These are phyloP conservation scores for Trichoderma sp. DNA, from an alignment of 2,329 filamentous ascomycete genomes.

Conservation along the genomic window DNA sequence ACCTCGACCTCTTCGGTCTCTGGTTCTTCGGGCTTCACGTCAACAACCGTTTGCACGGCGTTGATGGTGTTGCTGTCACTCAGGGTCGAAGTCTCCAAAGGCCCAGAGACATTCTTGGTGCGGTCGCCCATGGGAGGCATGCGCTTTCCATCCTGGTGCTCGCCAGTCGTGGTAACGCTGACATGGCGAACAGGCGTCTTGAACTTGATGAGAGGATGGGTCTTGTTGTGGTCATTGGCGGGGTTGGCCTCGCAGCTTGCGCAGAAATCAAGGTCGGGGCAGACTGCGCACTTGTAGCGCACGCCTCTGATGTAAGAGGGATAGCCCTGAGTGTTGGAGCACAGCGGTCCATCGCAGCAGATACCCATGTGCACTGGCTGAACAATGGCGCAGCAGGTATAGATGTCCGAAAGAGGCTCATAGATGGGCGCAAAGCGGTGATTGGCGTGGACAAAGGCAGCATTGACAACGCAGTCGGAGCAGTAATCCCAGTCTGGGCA, in stretches of 20 bases:
- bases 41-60: conserved; percentile 67
- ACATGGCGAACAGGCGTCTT: conserved; percentile 88
- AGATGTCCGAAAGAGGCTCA: conserved; percentile 53
- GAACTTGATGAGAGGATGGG: conserved; percentile 97
- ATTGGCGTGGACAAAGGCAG: conserved; percentile 66
- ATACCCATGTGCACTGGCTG: conserved; percentile 71
- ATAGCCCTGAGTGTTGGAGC: conserved; percentile 54
- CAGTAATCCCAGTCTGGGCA: conserved; percentile 99
- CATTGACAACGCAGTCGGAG: conserved; percentile 66
- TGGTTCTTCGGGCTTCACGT: conserved; percentile 61
- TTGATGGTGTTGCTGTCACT: conserved; percentile 47
- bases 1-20: conserved; percentile 31
- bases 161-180: conserved; percentile 78
- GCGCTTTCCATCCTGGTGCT: conserved; percentile 64
- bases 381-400: conserved; percentile 21
- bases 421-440: conserved; percentile 91
- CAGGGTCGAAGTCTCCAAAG: conserved; percentile 44
- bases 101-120: conserved; percentile 41
- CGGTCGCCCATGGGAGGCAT: conserved; percentile 71
- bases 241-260: conserved; percentile 89
- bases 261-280: conserved; percentile 93
- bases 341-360: conserved; percentile 92
- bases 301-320: conserved; percentile 76
- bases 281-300: conserved; percentile 96
- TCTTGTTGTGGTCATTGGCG: conserved; percentile 80